These are phyloP conservation scores for Phialemoniopsis sp. DNA, from an alignment of 2,329 filamentous ascomycete genomes.

Conservation along the genomic window DNA sequence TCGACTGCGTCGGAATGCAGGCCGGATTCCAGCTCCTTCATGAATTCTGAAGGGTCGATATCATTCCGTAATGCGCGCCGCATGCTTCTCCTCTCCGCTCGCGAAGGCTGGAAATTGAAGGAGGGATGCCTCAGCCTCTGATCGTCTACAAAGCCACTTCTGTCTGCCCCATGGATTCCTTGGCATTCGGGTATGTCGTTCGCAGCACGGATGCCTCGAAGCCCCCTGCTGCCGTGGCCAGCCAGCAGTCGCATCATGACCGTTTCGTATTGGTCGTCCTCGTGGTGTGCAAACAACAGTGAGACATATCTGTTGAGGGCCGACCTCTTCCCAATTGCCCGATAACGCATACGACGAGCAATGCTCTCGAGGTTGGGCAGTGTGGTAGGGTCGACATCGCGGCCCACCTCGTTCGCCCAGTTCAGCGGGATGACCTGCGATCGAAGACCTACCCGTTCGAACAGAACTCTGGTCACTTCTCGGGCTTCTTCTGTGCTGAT, in stretches of 20 bases:
- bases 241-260: conserved; percentile 72
- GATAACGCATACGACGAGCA: conserved; percentile 73
- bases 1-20: conserved; percentile 8
- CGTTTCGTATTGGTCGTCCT: conserved; percentile 89
- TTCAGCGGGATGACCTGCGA: conserved; percentile 25
- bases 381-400: conserved; percentile 25
- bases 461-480: conserved; percentile 32
- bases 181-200: conserved; percentile 80
- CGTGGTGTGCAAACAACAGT: conserved; percentile 80
- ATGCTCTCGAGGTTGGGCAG: conserved; percentile 69
- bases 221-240: conserved; percentile 64
- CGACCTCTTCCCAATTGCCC: conserved; percentile 61
- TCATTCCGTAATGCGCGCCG: conserved; percentile 16
- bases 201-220: conserved; percentile 63
- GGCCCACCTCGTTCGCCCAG: conserved; percentile 41
- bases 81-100: conserved; percentile 14
- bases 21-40: conserved; percentile 9
- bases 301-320: conserved; percentile 43
- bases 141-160: conserved; percentile 55
- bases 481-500: conserved; percentile 49
- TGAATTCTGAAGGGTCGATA: conserved; percentile 15
- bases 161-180: conserved; percentile 66
- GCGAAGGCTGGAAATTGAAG: conserved; percentile 27
- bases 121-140: conserved; percentile 28
- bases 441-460: conserved; percentile 27